These are phyloP conservation scores for Arabidopsis suecica DNA, from an alignment of 345 rosid genomes.

Conservation along the genomic window DNA sequence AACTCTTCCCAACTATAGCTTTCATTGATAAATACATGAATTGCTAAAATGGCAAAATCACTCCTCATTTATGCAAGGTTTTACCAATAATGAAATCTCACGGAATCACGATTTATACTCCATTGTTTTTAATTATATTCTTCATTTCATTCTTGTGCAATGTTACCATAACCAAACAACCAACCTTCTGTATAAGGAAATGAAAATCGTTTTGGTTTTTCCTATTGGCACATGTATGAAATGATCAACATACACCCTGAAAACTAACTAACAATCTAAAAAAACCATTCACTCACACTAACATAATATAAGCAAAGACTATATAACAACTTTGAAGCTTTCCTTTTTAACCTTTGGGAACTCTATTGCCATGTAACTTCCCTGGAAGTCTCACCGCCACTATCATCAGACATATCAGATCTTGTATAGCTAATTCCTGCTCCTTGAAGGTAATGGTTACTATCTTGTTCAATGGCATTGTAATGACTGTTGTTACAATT, in stretches of 20 bases:
- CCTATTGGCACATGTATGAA: constrained; percentile 21
- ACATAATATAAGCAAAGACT: constrained; percentile 17
- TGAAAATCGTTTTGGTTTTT: constrained; percentile 6
- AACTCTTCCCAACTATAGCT: neutral
- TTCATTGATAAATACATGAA: neutral
- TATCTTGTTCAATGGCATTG: constrained; percentile 47
- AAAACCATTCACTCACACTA: constrained; percentile 5
- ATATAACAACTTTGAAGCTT: neutral
- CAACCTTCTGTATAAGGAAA: neutral
- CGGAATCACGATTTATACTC: neutral
- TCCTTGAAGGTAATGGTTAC: constrained; percentile 52
- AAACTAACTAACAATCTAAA: constrained; percentile 11
- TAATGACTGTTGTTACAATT: constrained; percentile 45
- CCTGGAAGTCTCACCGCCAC: constrained; percentile 23
- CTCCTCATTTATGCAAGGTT: neutral
- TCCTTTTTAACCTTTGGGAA: neutral
- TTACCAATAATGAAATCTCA: neutral
- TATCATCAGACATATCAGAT: constrained; percentile 60
- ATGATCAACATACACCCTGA: constrained; percentile 16
- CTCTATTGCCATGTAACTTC: constrained; percentile 27
- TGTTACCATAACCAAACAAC: neutral
- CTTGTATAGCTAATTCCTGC: constrained; percentile 68
- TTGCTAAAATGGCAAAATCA: neutral
- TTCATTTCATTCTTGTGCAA: neutral
- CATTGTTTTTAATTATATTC: neutral